Evolutionary conservation across 2,329 filamentous ascomycete species (phyloP).

Genomic region (Volutella citrinella): DNA sequence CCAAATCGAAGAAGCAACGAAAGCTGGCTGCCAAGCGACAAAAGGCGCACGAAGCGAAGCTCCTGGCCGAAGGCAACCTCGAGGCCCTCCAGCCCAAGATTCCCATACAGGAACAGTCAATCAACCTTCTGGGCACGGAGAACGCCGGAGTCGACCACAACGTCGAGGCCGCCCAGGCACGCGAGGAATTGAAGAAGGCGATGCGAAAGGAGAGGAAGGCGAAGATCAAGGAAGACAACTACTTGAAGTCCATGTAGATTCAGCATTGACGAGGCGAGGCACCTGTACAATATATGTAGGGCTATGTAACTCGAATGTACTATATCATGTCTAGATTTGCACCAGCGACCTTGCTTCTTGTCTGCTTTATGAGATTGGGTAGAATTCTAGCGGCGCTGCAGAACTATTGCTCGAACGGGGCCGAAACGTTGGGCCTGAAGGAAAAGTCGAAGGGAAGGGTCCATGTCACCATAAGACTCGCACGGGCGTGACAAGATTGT

Average conservation of each 20-base stretch:
- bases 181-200: slow-evolving; percentile 63
- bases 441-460: no score
- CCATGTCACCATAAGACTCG: no score
- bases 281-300: slow-evolving; percentile 24
- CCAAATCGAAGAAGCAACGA: slow-evolving; percentile 82
- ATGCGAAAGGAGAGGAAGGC: slow-evolving; percentile 73
- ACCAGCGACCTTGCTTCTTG: no score
- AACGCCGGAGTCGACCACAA: slow-evolving; percentile 43
- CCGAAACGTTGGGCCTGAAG: no score
- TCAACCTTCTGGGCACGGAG: slow-evolving; percentile 63
- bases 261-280: slow-evolving; percentile 4
- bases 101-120: slow-evolving; percentile 72
- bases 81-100: slow-evolving; percentile 65
- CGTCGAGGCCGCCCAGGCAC: slow-evolving; percentile 45
- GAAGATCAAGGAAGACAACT: slow-evolving; percentile 82
- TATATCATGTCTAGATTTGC: slow-evolving; percentile 19
- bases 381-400: no score
- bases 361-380: no score
- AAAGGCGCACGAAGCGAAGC: slow-evolving; percentile 52
- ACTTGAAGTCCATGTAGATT: slow-evolving; percentile 73
- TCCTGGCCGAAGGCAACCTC: slow-evolving; percentile 64
- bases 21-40: slow-evolving; percentile 66
- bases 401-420: no score
- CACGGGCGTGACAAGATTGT: no score
- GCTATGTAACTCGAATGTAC: slow-evolving; percentile 23